These are phyloP conservation scores for Annulohypoxylon nitens DNA, from an alignment of 495 filamentous ascomycete species.

Conservation along the genomic window DNA sequence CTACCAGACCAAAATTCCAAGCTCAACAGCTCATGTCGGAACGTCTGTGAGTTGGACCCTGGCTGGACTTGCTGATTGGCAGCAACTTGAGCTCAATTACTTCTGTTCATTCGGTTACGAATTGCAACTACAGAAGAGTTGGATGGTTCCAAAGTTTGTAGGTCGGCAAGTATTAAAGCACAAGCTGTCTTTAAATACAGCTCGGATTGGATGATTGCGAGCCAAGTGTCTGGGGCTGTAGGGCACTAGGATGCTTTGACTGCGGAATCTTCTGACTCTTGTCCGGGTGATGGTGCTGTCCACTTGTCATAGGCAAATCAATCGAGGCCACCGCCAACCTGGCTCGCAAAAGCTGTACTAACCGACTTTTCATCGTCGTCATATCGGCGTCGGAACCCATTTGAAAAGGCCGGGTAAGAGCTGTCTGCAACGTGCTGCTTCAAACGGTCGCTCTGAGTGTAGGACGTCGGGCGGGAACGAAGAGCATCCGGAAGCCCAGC, in stretches of 20 bases:
- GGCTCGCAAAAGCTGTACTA: slow-evolving; percentile 95
- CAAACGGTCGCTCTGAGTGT: slow-evolving; percentile 70
- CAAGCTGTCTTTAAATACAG: slow-evolving; percentile 26
- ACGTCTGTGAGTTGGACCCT: slow-evolving; percentile 20
- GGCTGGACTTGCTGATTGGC: slow-evolving; percentile 24
- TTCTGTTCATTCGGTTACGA: slow-evolving; percentile 24
- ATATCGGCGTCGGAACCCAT: slow-evolving; percentile 82
- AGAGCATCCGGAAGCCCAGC: slow-evolving; percentile 79
- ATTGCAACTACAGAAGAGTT: slow-evolving; percentile 26
- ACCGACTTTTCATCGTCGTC: slow-evolving; percentile 97
- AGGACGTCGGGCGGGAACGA: slow-evolving; percentile 59
- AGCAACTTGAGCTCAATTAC: slow-evolving; percentile 11
- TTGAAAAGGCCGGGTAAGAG: slow-evolving; percentile 67
- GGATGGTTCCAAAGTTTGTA: slow-evolving; percentile 25
- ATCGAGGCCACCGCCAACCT: slow-evolving; percentile 91
- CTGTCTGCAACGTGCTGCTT: slow-evolving; percentile 92
- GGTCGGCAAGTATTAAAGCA: slow-evolving; percentile 27
- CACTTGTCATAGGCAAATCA: slow-evolving; percentile 64
- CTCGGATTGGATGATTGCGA: slow-evolving; percentile 28
- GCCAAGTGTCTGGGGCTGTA: slow-evolving; percentile 11
- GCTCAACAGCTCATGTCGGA: slow-evolving; percentile 19
- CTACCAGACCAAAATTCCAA: slow-evolving; percentile 35
- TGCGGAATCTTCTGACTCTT: slow-evolving; percentile 10
- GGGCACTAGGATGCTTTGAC: slow-evolving; percentile 14
- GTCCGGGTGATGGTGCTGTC: slow-evolving; percentile 30